Percentiles rank a stretch among this genome's conserved stretches.
Conservation (phyloP, 2,329 filamentous ascomycete genomes). For the Diaporthe batatas region DNA sequence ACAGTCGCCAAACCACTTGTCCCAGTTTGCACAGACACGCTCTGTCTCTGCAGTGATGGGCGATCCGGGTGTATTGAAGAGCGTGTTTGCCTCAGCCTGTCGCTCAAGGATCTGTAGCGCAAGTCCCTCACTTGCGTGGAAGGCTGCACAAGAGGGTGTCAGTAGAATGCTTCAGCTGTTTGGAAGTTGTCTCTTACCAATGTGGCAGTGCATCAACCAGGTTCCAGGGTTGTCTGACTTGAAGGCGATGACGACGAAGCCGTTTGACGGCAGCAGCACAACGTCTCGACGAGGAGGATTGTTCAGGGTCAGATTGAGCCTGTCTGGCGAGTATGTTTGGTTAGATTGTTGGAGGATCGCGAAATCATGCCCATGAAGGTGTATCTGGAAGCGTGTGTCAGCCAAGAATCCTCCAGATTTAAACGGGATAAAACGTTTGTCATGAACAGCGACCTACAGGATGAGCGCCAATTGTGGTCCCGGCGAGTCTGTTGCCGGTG, state of each 20-base stretch:
- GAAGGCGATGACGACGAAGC: conserved; percentile 64
- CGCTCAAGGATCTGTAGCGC: conserved; percentile 58
- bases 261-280: conserved; percentile 59
- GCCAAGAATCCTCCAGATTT: background rate
- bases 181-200: conserved; percentile 52
- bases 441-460: background rate
- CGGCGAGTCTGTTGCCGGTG: background rate
- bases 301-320: conserved; percentile 44
- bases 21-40: conserved; percentile 35
- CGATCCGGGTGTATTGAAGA: conserved; percentile 22
- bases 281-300: conserved; percentile 68
- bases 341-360: conserved; percentile 54
- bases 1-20: conserved; percentile 35
- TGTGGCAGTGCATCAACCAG: conserved; percentile 66
- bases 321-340: conserved; percentile 34
- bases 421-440: background rate
- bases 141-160: background rate
- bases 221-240: conserved; percentile 63
- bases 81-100: conserved; percentile 37
- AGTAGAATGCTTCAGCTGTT: background rate
- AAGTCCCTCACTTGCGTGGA: conserved; percentile 59
- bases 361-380: conserved; percentile 66
- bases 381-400: conserved; percentile 49
- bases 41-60: conserved; percentile 17
- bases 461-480: conserved; percentile 26